Evolutionary conservation across 179 eudicot species (phyloP).

Genomic region (Spergularia azorica): DNA sequence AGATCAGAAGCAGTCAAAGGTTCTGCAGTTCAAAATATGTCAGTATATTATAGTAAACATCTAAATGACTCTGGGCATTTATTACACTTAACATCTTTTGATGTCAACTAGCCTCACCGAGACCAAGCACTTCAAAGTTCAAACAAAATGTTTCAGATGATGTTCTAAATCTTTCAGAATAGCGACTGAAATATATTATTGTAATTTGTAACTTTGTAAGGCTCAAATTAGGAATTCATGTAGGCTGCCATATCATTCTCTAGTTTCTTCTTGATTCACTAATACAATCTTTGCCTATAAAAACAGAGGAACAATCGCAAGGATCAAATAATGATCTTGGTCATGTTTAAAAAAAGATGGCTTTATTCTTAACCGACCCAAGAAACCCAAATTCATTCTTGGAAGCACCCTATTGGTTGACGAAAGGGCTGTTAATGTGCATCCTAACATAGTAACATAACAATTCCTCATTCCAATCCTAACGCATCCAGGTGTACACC

Average conservation of each 20-base stretch:
- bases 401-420: too few species aligned
- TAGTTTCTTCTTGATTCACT: too few species aligned
- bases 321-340: background rate
- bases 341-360: background rate
- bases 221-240: background rate
- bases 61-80: background rate
- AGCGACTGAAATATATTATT: background rate
- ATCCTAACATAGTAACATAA: background rate
- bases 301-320: background rate
- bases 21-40: conserved; percentile 44
- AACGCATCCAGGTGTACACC: conserved; percentile 2
- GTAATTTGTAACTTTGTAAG: too few species aligned
- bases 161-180: background rate
- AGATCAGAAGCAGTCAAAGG: conserved; percentile 70
- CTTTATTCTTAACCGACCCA: background rate
- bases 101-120: background rate
- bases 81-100: background rate
- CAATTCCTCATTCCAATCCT: background rate
- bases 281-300: too few species aligned
- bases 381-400: background rate
- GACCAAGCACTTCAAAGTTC: background rate
- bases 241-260: background rate
- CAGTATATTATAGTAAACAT: background rate
- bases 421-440: background rate
- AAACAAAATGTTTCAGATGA: background rate